Evolutionary conservation across 2,329 filamentous ascomycete species (phyloP).

Genomic region (Cladophialophora chaetospira): DNA sequence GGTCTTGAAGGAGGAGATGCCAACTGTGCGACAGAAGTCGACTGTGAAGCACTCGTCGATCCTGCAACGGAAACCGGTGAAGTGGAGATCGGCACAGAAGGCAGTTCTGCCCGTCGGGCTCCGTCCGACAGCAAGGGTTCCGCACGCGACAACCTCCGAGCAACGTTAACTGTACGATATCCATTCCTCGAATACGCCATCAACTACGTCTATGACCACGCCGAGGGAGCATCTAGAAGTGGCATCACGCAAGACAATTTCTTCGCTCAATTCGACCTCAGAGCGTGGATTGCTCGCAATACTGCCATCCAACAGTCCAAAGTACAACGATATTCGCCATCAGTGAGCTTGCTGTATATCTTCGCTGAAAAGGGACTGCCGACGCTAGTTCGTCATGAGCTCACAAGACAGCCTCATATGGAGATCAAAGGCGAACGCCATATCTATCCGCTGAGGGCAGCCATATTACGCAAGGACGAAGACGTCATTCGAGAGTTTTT

Average conservation of each 20-base stretch:
- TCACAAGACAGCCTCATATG: background rate
- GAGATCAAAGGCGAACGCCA: background rate
- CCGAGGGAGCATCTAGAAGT: conserved; percentile 28
- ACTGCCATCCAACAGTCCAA: conserved; percentile 41
- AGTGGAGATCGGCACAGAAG: too few relatives aligned
- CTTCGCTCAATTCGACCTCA: conserved; percentile 33
- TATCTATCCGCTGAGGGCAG: background rate
- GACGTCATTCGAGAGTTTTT: background rate
- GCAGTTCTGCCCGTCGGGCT: too few relatives aligned
- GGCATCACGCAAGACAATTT: conserved; percentile 30
- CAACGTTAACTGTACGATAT: conserved; percentile 33
- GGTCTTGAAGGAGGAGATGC: too few relatives aligned
- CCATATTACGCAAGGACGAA: background rate
- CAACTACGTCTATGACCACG: conserved; percentile 36
- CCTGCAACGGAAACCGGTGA: too few relatives aligned
- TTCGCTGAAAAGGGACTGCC: conserved; percentile 16
- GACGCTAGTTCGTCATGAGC: conserved; percentile 34
- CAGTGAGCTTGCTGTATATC: conserved; percentile 30
- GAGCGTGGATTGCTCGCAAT: conserved; percentile 37
- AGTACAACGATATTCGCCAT: conserved; percentile 33
- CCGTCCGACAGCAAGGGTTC: background rate
- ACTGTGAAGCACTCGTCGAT: too few relatives aligned
- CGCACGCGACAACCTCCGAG: conserved; percentile 25
- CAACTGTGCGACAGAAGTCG: too few relatives aligned
- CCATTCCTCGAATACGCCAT: conserved; percentile 48